These are phyloP conservation scores for Wickerhamomyces subpelliculosus DNA, from an alignment of 805 yeast species.

Conservation along the genomic window DNA sequence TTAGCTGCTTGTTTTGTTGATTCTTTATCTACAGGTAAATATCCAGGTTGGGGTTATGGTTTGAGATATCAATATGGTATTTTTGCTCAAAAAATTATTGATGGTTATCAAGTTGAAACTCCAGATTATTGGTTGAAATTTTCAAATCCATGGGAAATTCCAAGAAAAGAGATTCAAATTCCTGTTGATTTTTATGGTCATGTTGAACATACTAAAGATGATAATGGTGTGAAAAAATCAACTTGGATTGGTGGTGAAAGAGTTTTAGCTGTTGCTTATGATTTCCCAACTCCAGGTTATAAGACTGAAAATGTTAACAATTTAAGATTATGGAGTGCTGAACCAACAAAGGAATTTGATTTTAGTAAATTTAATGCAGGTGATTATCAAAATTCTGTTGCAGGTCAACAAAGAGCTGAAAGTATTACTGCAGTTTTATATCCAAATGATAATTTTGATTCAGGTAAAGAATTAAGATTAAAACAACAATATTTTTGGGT, in stretches of 20 bases:
- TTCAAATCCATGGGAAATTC: constrained; percentile 92
- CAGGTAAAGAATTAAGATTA: constrained; percentile 85
- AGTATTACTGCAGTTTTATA: constrained; percentile 87
- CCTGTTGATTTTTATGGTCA: constrained; percentile 89
- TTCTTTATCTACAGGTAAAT: constrained; percentile 77
- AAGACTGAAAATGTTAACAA: constrained; percentile 79
- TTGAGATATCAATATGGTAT: constrained; percentile 90
- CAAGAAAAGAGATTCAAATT: constrained; percentile 76
- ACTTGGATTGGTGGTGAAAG: constrained; percentile 90
- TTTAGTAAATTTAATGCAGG: constrained; percentile 87
- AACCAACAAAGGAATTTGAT: constrained; percentile 87
- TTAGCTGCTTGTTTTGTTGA: constrained; percentile 92
- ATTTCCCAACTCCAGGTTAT: constrained; percentile 90
- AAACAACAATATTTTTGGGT: constrained; percentile 98
- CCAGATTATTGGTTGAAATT: constrained; percentile 92
- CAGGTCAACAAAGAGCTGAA: constrained; percentile 82
- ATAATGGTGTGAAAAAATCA: constrained; percentile 45
- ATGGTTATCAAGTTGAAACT: constrained; percentile 90
- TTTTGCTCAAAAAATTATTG: constrained; percentile 80
- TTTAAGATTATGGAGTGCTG: constrained; percentile 83
- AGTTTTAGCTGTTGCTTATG: constrained; percentile 84
- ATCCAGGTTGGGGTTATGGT: constrained; percentile 97
- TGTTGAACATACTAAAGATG: constrained; percentile 36
- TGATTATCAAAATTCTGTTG: constrained; percentile 80
- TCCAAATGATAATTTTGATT: constrained; percentile 89